phyloP scores from a whole-genome alignment of 2,329 filamentous ascomycete genomes.

The Trichoderma polysporum region DNA sequence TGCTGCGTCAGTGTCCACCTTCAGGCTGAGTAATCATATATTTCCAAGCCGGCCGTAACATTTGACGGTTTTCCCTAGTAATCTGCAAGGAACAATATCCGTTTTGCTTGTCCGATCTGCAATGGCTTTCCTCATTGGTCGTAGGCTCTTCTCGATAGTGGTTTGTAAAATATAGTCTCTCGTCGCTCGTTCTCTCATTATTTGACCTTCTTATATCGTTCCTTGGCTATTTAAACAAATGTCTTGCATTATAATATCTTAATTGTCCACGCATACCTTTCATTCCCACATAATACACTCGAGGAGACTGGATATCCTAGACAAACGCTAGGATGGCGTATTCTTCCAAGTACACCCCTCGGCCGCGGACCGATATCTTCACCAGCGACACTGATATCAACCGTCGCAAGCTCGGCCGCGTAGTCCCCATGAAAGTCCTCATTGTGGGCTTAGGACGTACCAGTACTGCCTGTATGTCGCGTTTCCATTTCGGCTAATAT shows the following conservation, averaged over 20 bases:
- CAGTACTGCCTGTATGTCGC: constrained; percentile 63
- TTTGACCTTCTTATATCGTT: background rate
- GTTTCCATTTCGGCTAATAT: background rate
- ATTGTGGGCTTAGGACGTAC: constrained; percentile 68
- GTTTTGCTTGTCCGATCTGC: background rate
- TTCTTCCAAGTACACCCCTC: constrained; percentile 32
- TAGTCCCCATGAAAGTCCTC: constrained; percentile 65
- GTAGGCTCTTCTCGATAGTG: background rate
- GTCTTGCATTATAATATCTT: background rate
- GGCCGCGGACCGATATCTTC: constrained; percentile 58
- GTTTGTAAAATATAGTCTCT: background rate
- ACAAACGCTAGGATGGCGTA: constrained; percentile 29
- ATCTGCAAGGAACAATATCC: background rate
- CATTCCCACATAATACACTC: background rate
- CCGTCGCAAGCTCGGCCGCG: constrained; percentile 61
- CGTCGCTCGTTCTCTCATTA: background rate
- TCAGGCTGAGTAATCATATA: background rate
- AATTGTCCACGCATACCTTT: background rate
- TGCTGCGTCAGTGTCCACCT: background rate
- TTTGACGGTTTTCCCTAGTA: background rate
- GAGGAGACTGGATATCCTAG: background rate
- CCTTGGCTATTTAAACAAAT: background rate
- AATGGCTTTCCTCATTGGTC: background rate
- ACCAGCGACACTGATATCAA: constrained; percentile 68
- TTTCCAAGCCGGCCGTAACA: background rate